Percentiles rank a stretch among this genome's conserved stretches.
These are phyloP conservation scores for Ceratobasidium sp. DNA, from an alignment of 1,284 basidiomycete genomes.

Conservation along the genomic window DNA sequence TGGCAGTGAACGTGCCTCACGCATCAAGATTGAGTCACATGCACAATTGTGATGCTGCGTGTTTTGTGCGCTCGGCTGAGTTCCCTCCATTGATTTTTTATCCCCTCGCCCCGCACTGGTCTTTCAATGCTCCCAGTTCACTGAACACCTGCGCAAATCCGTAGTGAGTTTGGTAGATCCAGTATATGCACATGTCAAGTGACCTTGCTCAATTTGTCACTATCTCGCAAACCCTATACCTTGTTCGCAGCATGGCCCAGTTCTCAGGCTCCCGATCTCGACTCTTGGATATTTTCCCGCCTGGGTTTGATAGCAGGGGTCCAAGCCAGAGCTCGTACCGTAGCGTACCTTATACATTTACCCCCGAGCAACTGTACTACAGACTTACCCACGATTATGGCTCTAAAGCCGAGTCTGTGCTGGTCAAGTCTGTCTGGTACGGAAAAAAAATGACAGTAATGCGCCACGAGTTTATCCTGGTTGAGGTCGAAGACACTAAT, in stretches of 20 bases:
- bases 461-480: conserved; percentile 8
- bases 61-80: too few relatives aligned
- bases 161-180: too few relatives aligned
- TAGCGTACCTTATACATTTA: background rate
- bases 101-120: too few relatives aligned
- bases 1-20: too few relatives aligned
- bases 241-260: background rate
- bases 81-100: too few relatives aligned
- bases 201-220: too few relatives aligned
- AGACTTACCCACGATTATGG: background rate
- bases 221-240: too few relatives aligned
- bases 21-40: too few relatives aligned
- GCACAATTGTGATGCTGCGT: too few relatives aligned
- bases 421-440: conserved; percentile 6
- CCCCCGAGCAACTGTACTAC: background rate
- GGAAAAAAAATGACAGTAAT: background rate
- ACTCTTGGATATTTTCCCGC: conserved; percentile 10
- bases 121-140: too few relatives aligned
- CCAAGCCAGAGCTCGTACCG: background rate
- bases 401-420: background rate
- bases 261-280: background rate
- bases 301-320: background rate
- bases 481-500: background rate
- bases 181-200: too few relatives aligned
- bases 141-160: too few relatives aligned